phyloP scores from a whole-genome alignment of 2,329 filamentous ascomycete genomes.

The Anisogramma anomala region DNA sequence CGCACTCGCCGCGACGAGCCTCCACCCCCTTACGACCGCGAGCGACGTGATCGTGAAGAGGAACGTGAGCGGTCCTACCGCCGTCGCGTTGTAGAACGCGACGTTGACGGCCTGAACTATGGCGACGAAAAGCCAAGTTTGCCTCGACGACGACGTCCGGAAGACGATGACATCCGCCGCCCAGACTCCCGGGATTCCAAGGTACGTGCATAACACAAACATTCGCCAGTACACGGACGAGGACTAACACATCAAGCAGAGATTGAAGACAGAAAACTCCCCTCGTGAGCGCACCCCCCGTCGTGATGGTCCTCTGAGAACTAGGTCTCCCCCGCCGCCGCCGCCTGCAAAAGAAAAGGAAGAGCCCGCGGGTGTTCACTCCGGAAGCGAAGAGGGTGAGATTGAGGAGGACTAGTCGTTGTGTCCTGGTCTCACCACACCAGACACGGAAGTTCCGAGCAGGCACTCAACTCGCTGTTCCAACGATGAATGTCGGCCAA shows the following conservation, averaged over 20 bases:
- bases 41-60: constrained; percentile 77
- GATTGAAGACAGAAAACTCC: constrained; percentile 45
- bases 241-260: constrained; percentile 31
- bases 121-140: constrained; percentile 59
- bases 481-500: too few relatives aligned
- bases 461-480: too few relatives aligned
- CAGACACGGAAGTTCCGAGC: constrained; percentile 14
- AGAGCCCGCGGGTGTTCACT: constrained; percentile 56
- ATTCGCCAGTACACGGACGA: not conserved
- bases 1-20: constrained; percentile 50
- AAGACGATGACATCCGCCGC: constrained; percentile 57
- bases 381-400: constrained; percentile 93
- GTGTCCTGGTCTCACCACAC: constrained; percentile 1
- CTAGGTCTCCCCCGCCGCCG: constrained; percentile 37
- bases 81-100: constrained; percentile 59
- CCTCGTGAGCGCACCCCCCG: constrained; percentile 51
- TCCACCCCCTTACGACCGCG: constrained; percentile 64
- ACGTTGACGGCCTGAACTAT: constrained; percentile 82
- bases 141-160: constrained; percentile 64
- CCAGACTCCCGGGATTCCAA: constrained; percentile 58
- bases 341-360: constrained; percentile 35
- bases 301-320: constrained; percentile 43
- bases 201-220: constrained; percentile 28
- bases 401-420: constrained; percentile 65
- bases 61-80: constrained; percentile 83